Evolutionary conservation across 257 asterid genomes (phyloP).

Genomic region (Phtheirospermum japonicum): DNA sequence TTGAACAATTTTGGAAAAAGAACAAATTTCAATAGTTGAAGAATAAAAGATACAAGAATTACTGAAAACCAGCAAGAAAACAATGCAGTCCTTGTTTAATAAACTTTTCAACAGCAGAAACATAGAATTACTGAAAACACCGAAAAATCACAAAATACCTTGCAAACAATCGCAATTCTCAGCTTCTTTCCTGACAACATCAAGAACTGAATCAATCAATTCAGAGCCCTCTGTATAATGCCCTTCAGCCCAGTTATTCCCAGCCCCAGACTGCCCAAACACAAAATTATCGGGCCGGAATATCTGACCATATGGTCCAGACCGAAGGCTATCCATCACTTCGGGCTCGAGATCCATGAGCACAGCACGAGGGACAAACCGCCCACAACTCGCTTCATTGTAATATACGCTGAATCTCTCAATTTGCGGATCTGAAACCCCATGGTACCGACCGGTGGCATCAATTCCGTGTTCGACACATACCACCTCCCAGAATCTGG

Average conservation of each 20-base stretch:
- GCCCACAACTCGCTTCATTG: constrained; percentile 49
- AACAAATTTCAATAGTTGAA: too few relatives aligned
- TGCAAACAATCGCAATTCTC: constrained; percentile 48
- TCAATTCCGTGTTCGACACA: too few relatives aligned
- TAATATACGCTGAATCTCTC: constrained; percentile 47
- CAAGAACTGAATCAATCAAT: constrained; percentile 44
- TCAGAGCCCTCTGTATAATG: constrained; percentile 46
- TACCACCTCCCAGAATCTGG: too few relatives aligned
- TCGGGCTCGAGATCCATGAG: constrained; percentile 53
- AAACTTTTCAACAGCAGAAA: too few relatives aligned
- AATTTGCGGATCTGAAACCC: constrained; percentile 35
- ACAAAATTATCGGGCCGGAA: constrained; percentile 47
- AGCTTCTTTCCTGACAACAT: constrained; percentile 47
- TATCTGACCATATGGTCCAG: constrained; percentile 46
- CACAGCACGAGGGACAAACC: constrained; percentile 49
- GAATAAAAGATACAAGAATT: too few relatives aligned
- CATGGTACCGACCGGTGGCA: too few relatives aligned
- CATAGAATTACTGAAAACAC: neutral
- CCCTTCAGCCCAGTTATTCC: constrained; percentile 47
- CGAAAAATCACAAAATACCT: constrained; percentile 21
- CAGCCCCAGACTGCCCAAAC: constrained; percentile 49
- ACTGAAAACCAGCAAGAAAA: too few relatives aligned
- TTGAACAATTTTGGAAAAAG: too few relatives aligned
- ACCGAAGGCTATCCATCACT: constrained; percentile 49
- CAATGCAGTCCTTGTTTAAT: too few relatives aligned